Conservation (phyloP, 805 yeast species). For the Starmerella khaoyaiensis region DNA sequence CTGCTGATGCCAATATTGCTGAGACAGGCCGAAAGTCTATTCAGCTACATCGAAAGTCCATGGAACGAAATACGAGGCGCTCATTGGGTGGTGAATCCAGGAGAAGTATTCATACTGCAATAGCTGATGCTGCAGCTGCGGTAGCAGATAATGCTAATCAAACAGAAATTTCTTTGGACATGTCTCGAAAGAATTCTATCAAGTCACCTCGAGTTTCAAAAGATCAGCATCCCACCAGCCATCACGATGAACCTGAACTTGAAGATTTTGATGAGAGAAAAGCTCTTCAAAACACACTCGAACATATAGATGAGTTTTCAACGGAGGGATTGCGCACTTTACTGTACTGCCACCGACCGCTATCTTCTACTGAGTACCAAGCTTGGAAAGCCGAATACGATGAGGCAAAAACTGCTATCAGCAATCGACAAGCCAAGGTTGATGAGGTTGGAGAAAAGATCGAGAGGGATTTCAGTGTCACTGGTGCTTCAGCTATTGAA, state of each 20-base stretch:
- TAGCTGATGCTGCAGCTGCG: conserved; percentile 6
- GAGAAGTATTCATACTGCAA: conserved; percentile 5
- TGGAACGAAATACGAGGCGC: not conserved
- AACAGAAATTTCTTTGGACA: conserved; percentile 6
- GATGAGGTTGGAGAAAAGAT: conserved; percentile 60
- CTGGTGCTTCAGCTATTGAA: conserved; percentile 95
- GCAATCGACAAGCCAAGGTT: conserved; percentile 50
- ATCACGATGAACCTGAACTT: conserved; percentile 1
- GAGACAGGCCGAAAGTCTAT: conserved; percentile 21
- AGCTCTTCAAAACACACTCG: conserved; percentile 68
- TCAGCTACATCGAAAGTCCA: conserved; percentile 7
- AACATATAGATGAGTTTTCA: conserved; percentile 86
- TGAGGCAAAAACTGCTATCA: conserved; percentile 64
- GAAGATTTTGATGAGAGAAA: conserved; percentile 55
- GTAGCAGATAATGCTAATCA: conserved; percentile 6
- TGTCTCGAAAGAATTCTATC: not conserved
- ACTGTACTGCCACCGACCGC: conserved; percentile 66
- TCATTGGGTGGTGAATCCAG: not conserved
- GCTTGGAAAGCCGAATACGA: conserved; percentile 56
- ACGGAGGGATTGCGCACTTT: conserved; percentile 90
- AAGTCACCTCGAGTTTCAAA: not conserved
- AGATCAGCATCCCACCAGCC: no score
- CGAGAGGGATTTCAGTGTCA: conserved; percentile 53
- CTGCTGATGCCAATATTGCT: conserved; percentile 17
- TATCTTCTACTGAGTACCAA: conserved; percentile 45